These are phyloP conservation scores for Pyrenochaeta sp. DNA, from an alignment of 2,329 filamentous ascomycete species.

Conservation along the genomic window DNA sequence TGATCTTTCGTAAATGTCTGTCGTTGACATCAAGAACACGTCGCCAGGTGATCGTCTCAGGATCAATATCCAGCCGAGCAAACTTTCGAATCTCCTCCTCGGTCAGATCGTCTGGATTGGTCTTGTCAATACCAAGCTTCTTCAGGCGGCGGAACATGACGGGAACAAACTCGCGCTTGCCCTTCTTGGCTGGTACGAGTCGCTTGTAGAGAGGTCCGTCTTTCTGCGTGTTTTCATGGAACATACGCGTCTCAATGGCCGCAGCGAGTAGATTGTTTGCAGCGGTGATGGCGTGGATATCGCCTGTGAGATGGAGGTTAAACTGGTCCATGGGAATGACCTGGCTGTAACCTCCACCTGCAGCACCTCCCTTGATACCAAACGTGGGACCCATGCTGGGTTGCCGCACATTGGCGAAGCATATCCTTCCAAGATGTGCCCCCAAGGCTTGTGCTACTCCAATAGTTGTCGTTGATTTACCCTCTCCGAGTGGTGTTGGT, in stretches of 20 bases:
- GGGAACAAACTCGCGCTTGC: conserved; percentile 83
- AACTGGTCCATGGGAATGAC: conserved; percentile 99
- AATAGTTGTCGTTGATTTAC: conserved; percentile 98
- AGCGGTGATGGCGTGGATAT: conserved; percentile 96
- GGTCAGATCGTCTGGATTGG: conserved; percentile 87
- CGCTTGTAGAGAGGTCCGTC: conserved; percentile 87
- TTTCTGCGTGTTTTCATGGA: conserved; percentile 96
- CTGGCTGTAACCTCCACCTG: conserved; percentile 97
- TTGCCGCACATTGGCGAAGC: conserved; percentile 96
- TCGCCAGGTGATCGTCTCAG: conserved; percentile 95
- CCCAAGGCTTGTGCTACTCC: conserved; percentile 92
- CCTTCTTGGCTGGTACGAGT: conserved; percentile 88
- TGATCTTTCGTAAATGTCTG: conserved; percentile 88
- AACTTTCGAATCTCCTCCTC: conserved; percentile 88
- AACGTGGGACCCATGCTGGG: conserved; percentile 98
- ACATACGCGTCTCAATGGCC: conserved; percentile 97
- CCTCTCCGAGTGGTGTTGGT: conserved; percentile 93
- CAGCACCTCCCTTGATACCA: conserved; percentile 97
- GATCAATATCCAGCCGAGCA: conserved; percentile 94
- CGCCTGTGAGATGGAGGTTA: conserved; percentile 95
- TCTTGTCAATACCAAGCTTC: conserved; percentile 97
- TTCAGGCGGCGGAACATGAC: conserved; percentile 93
- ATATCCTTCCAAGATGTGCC: conserved; percentile 84
- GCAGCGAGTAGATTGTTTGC: conserved; percentile 97
- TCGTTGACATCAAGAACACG: conserved; percentile 98